Base-by-base conservation (phyloP, 257 asterid genomes). In the Anisodus tanguticus region DNA sequence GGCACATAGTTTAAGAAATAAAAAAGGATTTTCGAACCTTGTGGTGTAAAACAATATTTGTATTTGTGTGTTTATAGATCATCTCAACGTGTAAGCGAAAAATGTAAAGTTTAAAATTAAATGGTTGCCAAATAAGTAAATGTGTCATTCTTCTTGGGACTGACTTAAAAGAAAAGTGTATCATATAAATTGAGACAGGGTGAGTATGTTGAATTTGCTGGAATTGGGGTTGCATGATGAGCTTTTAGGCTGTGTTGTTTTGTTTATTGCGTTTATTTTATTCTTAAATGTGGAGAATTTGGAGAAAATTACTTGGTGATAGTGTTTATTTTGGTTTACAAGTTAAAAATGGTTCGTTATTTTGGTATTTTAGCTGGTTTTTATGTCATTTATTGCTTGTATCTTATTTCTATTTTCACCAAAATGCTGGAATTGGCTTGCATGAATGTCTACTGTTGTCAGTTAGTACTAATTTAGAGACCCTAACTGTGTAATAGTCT, bases 161-260 rank as follows among this genome's bases (percentile, higher is more conserved):
- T 31, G 35, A 31, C 35, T 31, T 0, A 31, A 31, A 31, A 31
- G 35, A 1, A 31, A 31, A 31, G 35, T 31, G 35, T 31, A 1
- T 31, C 35, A 1, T 31, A 31, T 31, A 31, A 31, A 31, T 31
- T 31, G 35, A 1, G 2, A 31, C 35, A 31, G 1, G 2, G 35
- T 31, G 35, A 31, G 35, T 31, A 31, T 31, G 35, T 31, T 22
- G 43, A 8, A 80, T 60, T 45, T 63, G 39, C 53, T 22, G 80
- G 43, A 74, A 47, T 74, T 57, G 43, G 11, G 59, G 9, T n/a
- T 47, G 80, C 80, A 72, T 72, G 80, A 72, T 72, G 11, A 5
- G 80, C 39, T 72, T 47, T 72, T 6, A 59, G 19, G 6, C 47
- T 3, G 60, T 17, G 60, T 5, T 10, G 58, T 5, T 72, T 47